These are phyloP conservation scores for Camellia sinensis DNA, from an alignment of 148 eudicot genomes.

Conservation along the genomic window DNA sequence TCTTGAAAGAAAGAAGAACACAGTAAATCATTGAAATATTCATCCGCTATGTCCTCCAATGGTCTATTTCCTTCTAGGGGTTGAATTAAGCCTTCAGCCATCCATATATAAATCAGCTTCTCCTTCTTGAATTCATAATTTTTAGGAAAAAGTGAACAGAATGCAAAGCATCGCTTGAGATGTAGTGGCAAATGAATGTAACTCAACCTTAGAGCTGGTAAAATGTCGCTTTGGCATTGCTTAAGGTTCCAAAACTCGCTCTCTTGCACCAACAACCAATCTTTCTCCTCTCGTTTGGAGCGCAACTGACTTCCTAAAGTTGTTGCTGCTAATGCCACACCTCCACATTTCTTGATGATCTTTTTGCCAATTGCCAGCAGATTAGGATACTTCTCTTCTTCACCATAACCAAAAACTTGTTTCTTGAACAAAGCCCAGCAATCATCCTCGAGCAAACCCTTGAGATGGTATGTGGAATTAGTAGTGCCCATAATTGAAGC, in stretches of 20 bases:
- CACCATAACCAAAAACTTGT: not conserved
- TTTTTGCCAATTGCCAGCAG: conserved; percentile 19
- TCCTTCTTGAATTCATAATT: conserved; percentile 17
- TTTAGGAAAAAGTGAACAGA: conserved; percentile 18
- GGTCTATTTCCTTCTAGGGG: not conserved
- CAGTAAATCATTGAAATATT: conserved; percentile 19
- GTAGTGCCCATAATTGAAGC: not conserved
- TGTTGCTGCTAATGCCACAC: conserved; percentile 24
- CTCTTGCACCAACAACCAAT: conserved; percentile 14
- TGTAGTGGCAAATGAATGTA: conserved; percentile 21
- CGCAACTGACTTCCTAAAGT: conserved; percentile 26
- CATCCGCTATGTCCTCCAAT: conserved; percentile 21
- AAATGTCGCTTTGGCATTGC: not conserved
- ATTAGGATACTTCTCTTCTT: not conserved
- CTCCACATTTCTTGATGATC: conserved; percentile 21
- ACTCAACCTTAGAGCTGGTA: conserved; percentile 24
- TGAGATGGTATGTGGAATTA: not conserved
- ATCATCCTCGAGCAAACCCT: conserved; percentile 12
- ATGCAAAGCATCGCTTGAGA: conserved; percentile 27
- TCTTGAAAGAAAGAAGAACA: conserved; percentile 19
- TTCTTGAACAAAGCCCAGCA: conserved; percentile 14
- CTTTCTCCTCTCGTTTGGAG: conserved; percentile 12
- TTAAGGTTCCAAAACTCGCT: conserved; percentile 19
- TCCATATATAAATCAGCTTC: conserved; percentile 25
- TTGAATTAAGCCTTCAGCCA: conserved; percentile 15